phyloP scores from a whole-genome alignment of 2,329 filamentous ascomycete species.

The Nemania abortiva region DNA sequence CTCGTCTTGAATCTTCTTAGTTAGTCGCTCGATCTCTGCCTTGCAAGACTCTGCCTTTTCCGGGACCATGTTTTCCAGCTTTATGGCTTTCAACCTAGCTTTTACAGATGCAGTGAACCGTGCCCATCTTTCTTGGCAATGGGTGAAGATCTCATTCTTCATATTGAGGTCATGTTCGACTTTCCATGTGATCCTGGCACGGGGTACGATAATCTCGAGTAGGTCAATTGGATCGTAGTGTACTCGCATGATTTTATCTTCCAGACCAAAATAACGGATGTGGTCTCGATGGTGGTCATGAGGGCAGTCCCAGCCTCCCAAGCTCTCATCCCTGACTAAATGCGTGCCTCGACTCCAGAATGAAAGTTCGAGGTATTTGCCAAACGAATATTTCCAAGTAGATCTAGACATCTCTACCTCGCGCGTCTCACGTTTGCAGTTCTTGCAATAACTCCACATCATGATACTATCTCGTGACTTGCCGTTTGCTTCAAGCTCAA shows the following conservation, averaged over 20 bases:
- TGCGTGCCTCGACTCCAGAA: conserved; percentile 93
- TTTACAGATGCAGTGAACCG: conserved; percentile 91
- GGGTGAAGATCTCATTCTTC: conserved; percentile 90
- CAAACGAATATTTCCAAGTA: conserved; percentile 98
- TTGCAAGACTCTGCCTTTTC: conserved; percentile 88
- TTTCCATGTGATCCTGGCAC: conserved; percentile 94
- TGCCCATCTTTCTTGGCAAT: conserved; percentile 83
- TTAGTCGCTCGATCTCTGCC: conserved; percentile 81
- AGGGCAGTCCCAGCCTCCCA: conserved; percentile 67
- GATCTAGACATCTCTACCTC: conserved; percentile 91
- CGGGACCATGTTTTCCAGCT: conserved; percentile 88
- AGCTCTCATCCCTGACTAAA: conserved; percentile 72
- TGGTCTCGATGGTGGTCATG: conserved; percentile 95
- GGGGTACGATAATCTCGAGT: conserved; percentile 92
- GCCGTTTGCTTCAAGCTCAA: conserved; percentile 74
- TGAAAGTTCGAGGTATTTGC: conserved; percentile 96
- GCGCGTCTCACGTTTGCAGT: conserved; percentile 90
- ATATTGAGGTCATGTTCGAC: conserved; percentile 92
- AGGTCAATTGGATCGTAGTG: conserved; percentile 94
- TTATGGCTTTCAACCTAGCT: conserved; percentile 85
- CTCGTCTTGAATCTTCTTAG: conserved; percentile 85
- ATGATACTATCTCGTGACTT: conserved; percentile 75
- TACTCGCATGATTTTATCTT: conserved; percentile 85
- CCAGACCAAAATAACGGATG: conserved; percentile 90
- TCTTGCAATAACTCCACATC: conserved; percentile 98